Evolutionary conservation across 1,284 basidiomycete genomes (phyloP).

Genomic region (Cutaneotrichosporon sp.): DNA sequence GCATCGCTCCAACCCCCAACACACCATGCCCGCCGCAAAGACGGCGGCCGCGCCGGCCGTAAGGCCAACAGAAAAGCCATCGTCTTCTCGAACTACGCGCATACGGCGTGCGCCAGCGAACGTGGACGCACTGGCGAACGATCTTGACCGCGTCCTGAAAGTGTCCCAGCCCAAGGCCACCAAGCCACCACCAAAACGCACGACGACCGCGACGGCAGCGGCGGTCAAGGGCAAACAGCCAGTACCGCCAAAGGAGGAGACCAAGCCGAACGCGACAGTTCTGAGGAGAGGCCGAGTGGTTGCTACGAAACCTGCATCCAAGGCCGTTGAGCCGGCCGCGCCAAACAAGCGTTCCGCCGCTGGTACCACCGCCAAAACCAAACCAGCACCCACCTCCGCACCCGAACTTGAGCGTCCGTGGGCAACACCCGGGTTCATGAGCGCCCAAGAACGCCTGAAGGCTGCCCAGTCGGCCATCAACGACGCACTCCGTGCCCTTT

Average conservation of each 20-base stretch:
- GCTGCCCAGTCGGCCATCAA: conserved; percentile 12
- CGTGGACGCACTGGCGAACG: conserved; percentile 24
- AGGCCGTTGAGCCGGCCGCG: neutral
- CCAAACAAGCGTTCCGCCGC: neutral
- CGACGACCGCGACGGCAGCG: neutral
- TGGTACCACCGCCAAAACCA: neutral
- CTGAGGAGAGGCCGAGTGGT: too few relatives aligned
- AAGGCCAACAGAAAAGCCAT: neutral
- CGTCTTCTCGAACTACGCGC: neutral
- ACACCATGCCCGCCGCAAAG: conserved; percentile 6
- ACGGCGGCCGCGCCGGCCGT: neutral
- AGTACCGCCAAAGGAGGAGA: neutral
- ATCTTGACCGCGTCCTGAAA: conserved; percentile 30
- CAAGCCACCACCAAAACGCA: neutral
- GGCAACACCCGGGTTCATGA: conserved; percentile 1
- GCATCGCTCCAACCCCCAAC: neutral
- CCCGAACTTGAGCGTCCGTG: conserved; percentile 6
- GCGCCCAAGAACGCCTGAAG: conserved; percentile 11
- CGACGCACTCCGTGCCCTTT: neutral
- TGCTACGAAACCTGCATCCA: neutral
- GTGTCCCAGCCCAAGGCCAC: conserved; percentile 16
- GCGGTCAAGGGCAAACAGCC: neutral
- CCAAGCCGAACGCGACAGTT: neutral
- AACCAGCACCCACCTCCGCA: neutral
- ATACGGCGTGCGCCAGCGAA: neutral